These are phyloP conservation scores for Magnolia changhungtana DNA, from an alignment of 164 flowering plant species.

Conservation along the genomic window DNA sequence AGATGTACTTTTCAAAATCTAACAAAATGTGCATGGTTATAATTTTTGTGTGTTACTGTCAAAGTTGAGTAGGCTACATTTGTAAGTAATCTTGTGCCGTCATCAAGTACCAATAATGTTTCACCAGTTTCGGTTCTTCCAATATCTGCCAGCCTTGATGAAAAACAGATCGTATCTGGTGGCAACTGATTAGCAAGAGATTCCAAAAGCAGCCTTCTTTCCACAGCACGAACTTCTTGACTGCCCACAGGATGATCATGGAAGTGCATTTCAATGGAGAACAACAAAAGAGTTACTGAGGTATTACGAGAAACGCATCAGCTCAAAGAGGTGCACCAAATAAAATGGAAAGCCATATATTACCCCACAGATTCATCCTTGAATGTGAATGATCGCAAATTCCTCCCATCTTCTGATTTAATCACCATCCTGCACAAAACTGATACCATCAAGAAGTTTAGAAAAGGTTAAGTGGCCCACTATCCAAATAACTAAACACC, in stretches of 20 bases:
- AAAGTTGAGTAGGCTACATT: slow-evolving; percentile 40
- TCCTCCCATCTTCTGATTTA: slow-evolving; percentile 72
- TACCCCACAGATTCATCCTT: slow-evolving; percentile 80
- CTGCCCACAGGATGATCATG: slow-evolving; percentile 29
- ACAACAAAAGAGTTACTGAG: not conserved
- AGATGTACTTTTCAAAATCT: not conserved
- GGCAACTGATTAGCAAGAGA: slow-evolving; percentile 75
- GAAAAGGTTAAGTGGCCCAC: slow-evolving; percentile 2
- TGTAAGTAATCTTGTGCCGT: slow-evolving; percentile 57
- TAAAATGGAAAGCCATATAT: not conserved
- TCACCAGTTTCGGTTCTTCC: slow-evolving; percentile 36
- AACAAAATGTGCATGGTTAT: not conserved
- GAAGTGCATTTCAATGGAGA: not conserved
- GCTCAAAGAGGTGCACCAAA: not conserved
- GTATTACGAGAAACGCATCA: not conserved
- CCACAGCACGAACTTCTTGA: slow-evolving; percentile 95
- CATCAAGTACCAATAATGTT: slow-evolving; percentile 50
- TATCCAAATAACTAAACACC: not conserved
- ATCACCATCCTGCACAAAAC: slow-evolving; percentile 80
- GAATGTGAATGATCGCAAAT: slow-evolving; percentile 77
- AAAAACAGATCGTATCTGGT: slow-evolving; percentile 46
- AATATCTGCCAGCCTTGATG: slow-evolving; percentile 63
- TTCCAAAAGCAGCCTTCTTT: slow-evolving; percentile 74
- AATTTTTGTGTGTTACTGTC: no score
- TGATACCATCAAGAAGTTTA: slow-evolving; percentile 49